Evolutionary conservation across 2,329 filamentous ascomycete species (phyloP), one percentile per base, ranked within the genome.

Genomic region (Cytospora chrysosperma): DNA sequence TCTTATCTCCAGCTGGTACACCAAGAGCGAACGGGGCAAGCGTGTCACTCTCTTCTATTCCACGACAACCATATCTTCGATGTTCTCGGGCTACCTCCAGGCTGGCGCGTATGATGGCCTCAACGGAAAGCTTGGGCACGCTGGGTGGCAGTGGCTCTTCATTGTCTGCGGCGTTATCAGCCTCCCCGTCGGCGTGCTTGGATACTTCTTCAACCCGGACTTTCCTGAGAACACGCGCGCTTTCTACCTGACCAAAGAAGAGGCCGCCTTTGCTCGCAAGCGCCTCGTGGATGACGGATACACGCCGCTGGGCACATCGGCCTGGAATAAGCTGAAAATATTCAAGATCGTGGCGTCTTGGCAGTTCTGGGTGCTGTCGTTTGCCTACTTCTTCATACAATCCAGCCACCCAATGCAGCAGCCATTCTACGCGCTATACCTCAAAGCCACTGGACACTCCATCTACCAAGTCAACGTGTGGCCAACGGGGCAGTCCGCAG

Each of bases 71-170:
- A 71, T 82, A 0, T 80, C 79, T 0, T 73, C 76, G 1, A 81
- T 83, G 78, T 78, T 83, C 43, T 77, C 78, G 49, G 81, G 80
- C 0, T 83, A 82, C 61, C 72, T 84, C 0, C 79, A 82, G 67
- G 77, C 80, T 5, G 81, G 79, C 1, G 79, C 80, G 0, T 82
- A 83, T 68, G 78, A 75, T 12, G 79, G 79, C 50, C 73, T 84
- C 0, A 78, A 81, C 47, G 81, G 81, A 0, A 73, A 78, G 0
- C 68, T 67, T 3, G 81, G 80, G 0, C 76, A 79, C 70, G 72
- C 77, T 0, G 80, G 81, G 0, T 82, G 80, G 79, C 65, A 75
- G 50, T 78, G 76, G 80, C 71, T 83, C 0, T 85, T 84, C 52
- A 80, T 85, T 17, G 82, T 85, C 37, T 68, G 67, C 54, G 68